Percentiles rank a stretch among this genome's conserved stretches.
phyloP scores from a whole-genome alignment of 2,329 filamentous ascomycete species.

The Cladophialophora exuberans region DNA sequence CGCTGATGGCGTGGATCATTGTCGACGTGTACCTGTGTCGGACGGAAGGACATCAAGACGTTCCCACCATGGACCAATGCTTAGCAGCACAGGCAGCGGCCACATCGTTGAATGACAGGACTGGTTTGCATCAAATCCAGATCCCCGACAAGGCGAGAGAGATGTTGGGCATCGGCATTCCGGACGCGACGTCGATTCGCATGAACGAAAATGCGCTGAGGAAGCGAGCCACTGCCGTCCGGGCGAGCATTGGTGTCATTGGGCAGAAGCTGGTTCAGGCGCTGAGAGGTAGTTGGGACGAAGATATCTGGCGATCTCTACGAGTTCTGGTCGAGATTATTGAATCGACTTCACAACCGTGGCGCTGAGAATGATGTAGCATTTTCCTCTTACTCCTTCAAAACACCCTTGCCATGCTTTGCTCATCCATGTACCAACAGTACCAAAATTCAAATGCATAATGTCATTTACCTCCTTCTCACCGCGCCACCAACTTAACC shows the following conservation, averaged over 20 bases:
- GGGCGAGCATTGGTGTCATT: constrained; percentile 16
- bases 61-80: constrained; percentile 5
- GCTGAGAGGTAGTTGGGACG: constrained; percentile 27
- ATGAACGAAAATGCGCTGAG: constrained; percentile 18
- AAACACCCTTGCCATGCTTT: neutral
- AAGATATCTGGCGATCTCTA: constrained; percentile 28
- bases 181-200: constrained; percentile 1
- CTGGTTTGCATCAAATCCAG: constrained; percentile 15
- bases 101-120: constrained; percentile 13
- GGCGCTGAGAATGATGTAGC: constrained; percentile 4
- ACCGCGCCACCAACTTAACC: constrained; percentile 22
- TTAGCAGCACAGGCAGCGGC: constrained; percentile 3
- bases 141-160: constrained; percentile 29
- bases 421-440: neutral
- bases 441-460: neutral
- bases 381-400: too few relatives aligned
- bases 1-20: constrained; percentile 30
- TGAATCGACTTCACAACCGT: constrained; percentile 9
- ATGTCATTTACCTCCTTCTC: too few relatives aligned
- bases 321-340: constrained; percentile 27
- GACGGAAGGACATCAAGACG: constrained; percentile 8
- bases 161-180: constrained; percentile 26
- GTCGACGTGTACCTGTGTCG: constrained; percentile 27
- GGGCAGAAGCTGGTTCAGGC: constrained; percentile 20
- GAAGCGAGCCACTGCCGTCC: constrained; percentile 9